Conservation (phyloP, 176 grass and related monocot genomes). For the Poa annua region DNA sequence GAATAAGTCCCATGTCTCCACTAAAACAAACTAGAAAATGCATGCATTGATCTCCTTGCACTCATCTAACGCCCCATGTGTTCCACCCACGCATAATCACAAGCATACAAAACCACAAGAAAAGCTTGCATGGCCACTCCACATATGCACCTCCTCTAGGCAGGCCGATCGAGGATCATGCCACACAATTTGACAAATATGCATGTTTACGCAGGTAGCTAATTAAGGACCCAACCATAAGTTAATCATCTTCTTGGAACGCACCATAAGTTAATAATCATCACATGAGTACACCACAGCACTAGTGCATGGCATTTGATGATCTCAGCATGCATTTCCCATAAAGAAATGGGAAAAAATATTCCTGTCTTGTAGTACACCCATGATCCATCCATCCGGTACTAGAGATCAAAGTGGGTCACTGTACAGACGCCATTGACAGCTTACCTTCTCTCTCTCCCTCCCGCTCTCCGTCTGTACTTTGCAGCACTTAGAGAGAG, state of each 20-base stretch:
- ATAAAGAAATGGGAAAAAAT: slow-evolving; percentile 24
- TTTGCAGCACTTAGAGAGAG: background rate
- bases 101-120: slow-evolving; percentile 9
- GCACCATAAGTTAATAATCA: slow-evolving; percentile 27
- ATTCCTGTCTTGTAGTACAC: slow-evolving; percentile 36
- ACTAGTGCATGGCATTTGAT: slow-evolving; percentile 32
- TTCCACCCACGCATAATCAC: background rate
- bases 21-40: too few species aligned
- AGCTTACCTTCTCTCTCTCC: slow-evolving; percentile 55
- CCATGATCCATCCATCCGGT: slow-evolving; percentile 35
- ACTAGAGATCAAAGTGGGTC: slow-evolving; percentile 40
- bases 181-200: background rate
- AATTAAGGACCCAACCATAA: slow-evolving; percentile 9
- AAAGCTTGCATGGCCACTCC: background rate
- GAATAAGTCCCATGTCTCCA: too few species aligned
- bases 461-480: background rate
- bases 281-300: background rate
- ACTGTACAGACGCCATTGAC: slow-evolving; percentile 42
- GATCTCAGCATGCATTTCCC: slow-evolving; percentile 45
- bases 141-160: background rate
- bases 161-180: background rate
- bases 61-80: slow-evolving; percentile 6
- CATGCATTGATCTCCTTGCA: too few species aligned
- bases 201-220: background rate
- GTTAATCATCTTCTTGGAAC: background rate